Conservation (phyloP, 768 basidiomycete genomes). For the Panellus pusillus region DNA sequence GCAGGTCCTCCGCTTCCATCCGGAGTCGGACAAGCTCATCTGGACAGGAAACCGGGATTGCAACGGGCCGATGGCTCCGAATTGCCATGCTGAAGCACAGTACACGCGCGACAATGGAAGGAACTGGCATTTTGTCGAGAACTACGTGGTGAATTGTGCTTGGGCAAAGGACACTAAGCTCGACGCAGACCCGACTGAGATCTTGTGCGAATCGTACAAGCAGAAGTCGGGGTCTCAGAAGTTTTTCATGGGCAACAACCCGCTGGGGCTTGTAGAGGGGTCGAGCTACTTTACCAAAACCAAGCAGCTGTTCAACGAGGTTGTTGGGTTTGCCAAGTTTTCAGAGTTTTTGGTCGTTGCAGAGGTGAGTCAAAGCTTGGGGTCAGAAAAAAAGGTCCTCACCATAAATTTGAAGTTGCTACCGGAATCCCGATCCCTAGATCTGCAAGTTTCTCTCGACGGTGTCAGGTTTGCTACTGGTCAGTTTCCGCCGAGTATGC, state of each 20-base stretch:
- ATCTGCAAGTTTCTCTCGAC: constrained; percentile 91
- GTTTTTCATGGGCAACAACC: constrained; percentile 53
- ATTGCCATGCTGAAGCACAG: constrained; percentile 74
- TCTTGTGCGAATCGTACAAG: constrained; percentile 87
- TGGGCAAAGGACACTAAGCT: constrained; percentile 86
- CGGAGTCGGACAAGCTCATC: constrained; percentile 79
- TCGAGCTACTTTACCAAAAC: constrained; percentile 68
- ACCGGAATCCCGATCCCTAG: constrained; percentile 56
- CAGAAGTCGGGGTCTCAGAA: constrained; percentile 82
- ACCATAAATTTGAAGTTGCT: constrained; percentile 41
- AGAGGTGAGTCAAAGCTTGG: constrained; percentile 53
- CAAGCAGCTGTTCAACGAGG: constrained; percentile 77
- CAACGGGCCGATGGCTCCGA: constrained; percentile 31
- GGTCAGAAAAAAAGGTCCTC: not conserved
- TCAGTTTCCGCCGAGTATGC: constrained; percentile 87
- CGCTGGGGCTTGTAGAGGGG: constrained; percentile 80
- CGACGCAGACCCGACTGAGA: constrained; percentile 80
- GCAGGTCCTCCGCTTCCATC: constrained; percentile 85
- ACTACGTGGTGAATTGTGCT: constrained; percentile 87
- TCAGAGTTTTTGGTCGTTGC: constrained; percentile 96
- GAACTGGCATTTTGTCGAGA: constrained; percentile 73
- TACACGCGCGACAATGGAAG: constrained; percentile 80
- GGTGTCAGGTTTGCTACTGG: constrained; percentile 84
- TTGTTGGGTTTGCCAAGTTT: constrained; percentile 97
- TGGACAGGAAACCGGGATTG: constrained; percentile 86